Conservation (phyloP, 2,329 filamentous ascomycete species). For the Orbilia brochopaga region DNA sequence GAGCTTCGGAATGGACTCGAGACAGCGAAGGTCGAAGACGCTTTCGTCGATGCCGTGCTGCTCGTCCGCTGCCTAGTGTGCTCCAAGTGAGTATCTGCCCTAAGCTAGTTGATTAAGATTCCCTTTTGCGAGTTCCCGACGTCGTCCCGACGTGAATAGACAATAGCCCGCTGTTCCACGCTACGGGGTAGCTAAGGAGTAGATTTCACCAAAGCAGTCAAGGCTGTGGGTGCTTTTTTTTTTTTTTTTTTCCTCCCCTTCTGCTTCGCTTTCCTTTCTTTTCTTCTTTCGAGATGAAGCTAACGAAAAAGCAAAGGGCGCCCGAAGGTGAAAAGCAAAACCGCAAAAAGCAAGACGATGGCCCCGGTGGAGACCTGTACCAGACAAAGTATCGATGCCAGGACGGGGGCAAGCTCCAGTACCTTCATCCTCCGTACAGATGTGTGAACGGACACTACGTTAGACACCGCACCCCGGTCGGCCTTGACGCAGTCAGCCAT, state of each 20-base stretch:
- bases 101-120: not conserved
- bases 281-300: conserved; percentile 7
- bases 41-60: not conserved
- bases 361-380: not conserved
- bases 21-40: not conserved
- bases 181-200: conserved; percentile 37
- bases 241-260: not conserved
- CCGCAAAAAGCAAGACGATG: conserved; percentile 10
- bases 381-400: conserved; percentile 12
- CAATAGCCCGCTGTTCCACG: conserved; percentile 38
- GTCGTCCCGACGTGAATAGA: conserved; percentile 23
- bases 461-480: conserved; percentile 28
- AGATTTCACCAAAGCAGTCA: conserved; percentile 25
- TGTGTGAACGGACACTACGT: conserved; percentile 35
- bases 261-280: not conserved
- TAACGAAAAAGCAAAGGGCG: conserved; percentile 3
- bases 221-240: conserved; percentile 14
- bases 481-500: conserved; percentile 50
- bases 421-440: conserved; percentile 24
- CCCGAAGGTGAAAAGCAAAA: not conserved
- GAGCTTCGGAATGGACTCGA: not conserved
- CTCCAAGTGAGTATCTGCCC: no score
- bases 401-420: conserved; percentile 17
- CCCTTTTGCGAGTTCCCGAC: conserved; percentile 18
- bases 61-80: no score